Base-by-base conservation (phyloP, 768 basidiomycete genomes). In the Suillus cothurnatus region DNA sequence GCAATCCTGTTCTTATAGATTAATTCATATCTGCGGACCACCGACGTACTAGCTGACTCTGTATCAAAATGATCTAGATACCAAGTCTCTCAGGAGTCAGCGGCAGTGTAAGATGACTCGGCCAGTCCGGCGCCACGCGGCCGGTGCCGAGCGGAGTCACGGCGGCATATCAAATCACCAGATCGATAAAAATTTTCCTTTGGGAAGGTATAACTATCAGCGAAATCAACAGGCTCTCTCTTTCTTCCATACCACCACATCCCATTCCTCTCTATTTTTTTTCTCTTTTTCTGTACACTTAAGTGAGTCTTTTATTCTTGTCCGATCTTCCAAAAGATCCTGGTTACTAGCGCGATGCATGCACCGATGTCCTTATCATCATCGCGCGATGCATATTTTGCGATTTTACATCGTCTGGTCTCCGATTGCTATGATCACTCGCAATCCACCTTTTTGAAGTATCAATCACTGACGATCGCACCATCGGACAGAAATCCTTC, bases 101-200 rank as follows among this genome's bases (percentile, higher is more conserved):
- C 28, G 4, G 57, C 26, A 65, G 49, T 71, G 67, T 69, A 61
- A 41, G 67, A 26, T 2, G 67, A 77, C 64, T 65, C 39, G 58
- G 59, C 36, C 31, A 67, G 61, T 53, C 64, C 62, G 64, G 64
- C 50, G 64, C 61, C 62, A 63, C 61, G 59, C 72, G 72, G 73
- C 65, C 61, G 66, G 71, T 68, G 74, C 78, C 74, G 77, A 69
- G 69, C 78, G 73, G 78, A 81, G 83, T 84, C 80, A 80, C 73
- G 76, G 69, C 69, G 63, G 72, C 69, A 74, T 76, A 79, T 83
- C 83, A 84, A 75, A 82, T 79, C 79, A 78, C 85, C 82, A 83
- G 78, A 86, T 85, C 82, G 85, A 87, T 87, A 83, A 86, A 88
- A 85, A 80, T 77, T 84, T 84, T 84, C 81, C 79, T 77, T 77